phyloP scores from a whole-genome alignment of 2,329 filamentous ascomycete species.

The Pseudopithomyces chartarum region DNA sequence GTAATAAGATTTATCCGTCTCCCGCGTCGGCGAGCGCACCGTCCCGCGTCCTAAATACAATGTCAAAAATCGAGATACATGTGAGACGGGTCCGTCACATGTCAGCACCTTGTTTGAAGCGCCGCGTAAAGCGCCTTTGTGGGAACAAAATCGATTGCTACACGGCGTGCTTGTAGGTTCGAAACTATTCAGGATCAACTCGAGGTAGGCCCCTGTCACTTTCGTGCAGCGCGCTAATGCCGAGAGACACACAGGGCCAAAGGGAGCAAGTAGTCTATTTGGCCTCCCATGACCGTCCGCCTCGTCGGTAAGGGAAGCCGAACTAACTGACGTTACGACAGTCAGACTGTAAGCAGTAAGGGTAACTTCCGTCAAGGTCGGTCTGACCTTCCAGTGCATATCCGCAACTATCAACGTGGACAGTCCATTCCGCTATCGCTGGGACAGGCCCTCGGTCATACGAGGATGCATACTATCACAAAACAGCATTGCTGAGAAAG shows the following conservation, averaged over 20 bases:
- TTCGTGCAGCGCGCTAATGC: constrained; percentile 4
- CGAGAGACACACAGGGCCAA: background rate
- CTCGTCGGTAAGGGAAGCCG: background rate
- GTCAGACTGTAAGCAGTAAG: background rate
- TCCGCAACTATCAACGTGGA: constrained; percentile 14
- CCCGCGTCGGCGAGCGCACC: constrained; percentile 21
- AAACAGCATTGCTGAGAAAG: constrained; percentile 2
- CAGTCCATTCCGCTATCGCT: background rate
- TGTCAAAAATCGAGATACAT: constrained; percentile 9
- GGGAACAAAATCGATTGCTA: background rate
- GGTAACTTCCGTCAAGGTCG: constrained; percentile 9
- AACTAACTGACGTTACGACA: background rate
- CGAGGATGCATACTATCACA: background rate
- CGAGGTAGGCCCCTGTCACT: background rate
- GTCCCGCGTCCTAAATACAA: constrained; percentile 21
- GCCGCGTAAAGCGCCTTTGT: constrained; percentile 10
- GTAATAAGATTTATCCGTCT: constrained; percentile 18
- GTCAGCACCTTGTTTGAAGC: constrained; percentile 22
- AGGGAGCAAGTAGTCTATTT: background rate
- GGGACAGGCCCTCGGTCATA: background rate
- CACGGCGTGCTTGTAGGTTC: background rate
- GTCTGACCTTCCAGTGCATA: constrained; percentile 7
- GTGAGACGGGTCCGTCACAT: constrained; percentile 10
- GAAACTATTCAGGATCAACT: background rate
- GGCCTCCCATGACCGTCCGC: background rate